A percentile compares a stretch with the other conserved stretches of the same genome.
phyloP scores from a whole-genome alignment of 2,329 filamentous ascomycete genomes.

The Microcyclosporella mali region DNA sequence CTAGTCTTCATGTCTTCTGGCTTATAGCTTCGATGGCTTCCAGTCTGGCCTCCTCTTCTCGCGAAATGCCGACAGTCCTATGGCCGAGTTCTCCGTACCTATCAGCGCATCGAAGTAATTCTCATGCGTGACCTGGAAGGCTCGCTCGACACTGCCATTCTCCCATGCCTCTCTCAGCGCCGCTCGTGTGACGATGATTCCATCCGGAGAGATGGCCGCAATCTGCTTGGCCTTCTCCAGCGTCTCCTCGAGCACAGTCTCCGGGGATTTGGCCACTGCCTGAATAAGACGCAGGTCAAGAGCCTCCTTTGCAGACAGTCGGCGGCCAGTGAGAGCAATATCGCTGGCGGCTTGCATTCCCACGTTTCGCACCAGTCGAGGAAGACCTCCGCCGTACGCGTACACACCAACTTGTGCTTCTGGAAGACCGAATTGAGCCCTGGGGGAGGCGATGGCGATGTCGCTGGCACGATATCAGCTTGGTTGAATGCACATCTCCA shows the following conservation, averaged over 20 bases:
- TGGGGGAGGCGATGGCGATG: conserved; percentile 47
- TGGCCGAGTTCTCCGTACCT: conserved; percentile 40
- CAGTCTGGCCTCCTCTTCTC: conserved; percentile 44
- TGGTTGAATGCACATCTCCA: neutral
- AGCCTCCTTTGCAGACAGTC: conserved; percentile 41
- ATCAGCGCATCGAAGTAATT: conserved; percentile 37
- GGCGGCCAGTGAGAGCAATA: conserved; percentile 44
- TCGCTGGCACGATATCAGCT: conserved; percentile 31
- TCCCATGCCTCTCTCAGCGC: conserved; percentile 35
- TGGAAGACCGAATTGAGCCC: conserved; percentile 46
- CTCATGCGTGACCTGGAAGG: conserved; percentile 37
- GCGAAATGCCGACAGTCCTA: conserved; percentile 46
- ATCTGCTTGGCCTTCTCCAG: conserved; percentile 30
- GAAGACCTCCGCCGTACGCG: conserved; percentile 46
- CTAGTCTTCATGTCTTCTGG: too few species aligned
- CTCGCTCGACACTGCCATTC: conserved; percentile 35
- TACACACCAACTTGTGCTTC: conserved; percentile 49
- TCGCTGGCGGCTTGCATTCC: conserved; percentile 46
- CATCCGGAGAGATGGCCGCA: conserved; percentile 31
- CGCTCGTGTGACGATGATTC: conserved; percentile 33
- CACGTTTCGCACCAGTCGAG: conserved; percentile 44
- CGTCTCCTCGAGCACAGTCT: conserved; percentile 30
- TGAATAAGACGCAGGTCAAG: conserved; percentile 37
- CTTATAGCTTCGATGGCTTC: conserved; percentile 41
- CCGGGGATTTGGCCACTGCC: conserved; percentile 30